Percentiles rank a stretch among this genome's conserved stretches.
phyloP scores from a whole-genome alignment of 352 stramenopile genomes.

The Globisporangium emineosum region DNA sequence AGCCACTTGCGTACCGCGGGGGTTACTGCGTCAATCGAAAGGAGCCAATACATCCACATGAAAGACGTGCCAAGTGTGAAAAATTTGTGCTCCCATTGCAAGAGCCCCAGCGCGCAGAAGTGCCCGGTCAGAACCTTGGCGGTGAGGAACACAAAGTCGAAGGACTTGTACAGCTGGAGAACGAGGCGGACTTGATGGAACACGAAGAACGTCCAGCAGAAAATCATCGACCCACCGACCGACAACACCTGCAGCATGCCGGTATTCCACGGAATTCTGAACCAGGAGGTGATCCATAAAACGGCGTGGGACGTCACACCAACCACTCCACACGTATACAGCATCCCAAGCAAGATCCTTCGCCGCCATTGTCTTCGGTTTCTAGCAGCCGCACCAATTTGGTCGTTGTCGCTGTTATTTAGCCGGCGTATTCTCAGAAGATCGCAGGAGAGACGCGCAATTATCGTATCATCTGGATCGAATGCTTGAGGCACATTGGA shows the following conservation, averaged over 20 bases:
- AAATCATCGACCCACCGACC: not conserved
- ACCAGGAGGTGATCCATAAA: not conserved
- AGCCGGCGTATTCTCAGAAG: not conserved
- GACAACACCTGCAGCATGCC: not conserved
- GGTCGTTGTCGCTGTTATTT: not conserved
- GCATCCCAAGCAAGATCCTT: not conserved
- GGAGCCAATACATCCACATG: constrained; percentile 32
- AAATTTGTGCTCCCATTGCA: constrained; percentile 20
- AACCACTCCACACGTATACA: not conserved
- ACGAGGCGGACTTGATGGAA: not conserved
- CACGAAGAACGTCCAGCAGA: constrained; percentile 3
- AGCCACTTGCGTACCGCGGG: constrained; percentile 20
- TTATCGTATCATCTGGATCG: not conserved
- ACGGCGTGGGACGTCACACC: not conserved
- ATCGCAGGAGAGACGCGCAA: not conserved
- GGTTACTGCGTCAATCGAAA: constrained; percentile 31
- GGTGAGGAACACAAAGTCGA: constrained; percentile 7
- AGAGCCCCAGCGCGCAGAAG: constrained; percentile 21
- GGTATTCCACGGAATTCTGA: not conserved
- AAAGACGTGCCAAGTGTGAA: constrained; percentile 22
- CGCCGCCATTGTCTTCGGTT: not conserved
- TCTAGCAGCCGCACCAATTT: not conserved
- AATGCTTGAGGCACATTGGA: not conserved
- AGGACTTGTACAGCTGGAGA: not conserved
- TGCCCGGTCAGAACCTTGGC: constrained; percentile 7